Evolutionary conservation across 805 yeast genomes (phyloP).

Genomic region (Kluyveromyces starmeri): DNA sequence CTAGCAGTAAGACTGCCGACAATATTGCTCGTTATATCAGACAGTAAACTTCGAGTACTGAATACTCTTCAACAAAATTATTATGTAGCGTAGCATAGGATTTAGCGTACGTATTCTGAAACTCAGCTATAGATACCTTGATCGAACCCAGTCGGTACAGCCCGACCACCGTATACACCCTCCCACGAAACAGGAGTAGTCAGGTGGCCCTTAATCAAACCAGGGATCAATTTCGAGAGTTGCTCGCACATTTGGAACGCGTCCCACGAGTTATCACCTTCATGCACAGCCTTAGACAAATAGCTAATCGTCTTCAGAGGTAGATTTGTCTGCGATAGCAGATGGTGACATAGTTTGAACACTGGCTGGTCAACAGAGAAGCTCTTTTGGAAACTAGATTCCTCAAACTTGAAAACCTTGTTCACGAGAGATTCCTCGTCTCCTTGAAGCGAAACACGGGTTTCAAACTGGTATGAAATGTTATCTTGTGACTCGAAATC

Average conservation of each 20-base stretch:
- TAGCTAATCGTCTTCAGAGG: conserved; percentile 28
- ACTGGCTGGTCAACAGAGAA: conserved; percentile 23
- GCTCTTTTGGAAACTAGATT: conserved; percentile 20
- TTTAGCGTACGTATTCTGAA: no score
- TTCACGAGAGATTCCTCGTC: conserved; percentile 12
- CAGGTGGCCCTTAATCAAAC: conserved; percentile 28
- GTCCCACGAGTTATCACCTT: conserved; percentile 80
- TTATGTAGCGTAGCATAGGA: no score
- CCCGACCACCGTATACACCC: conserved; percentile 73
- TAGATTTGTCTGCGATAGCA: conserved; percentile 13
- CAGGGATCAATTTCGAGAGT: conserved; percentile 19
- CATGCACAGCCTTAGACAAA: conserved; percentile 62
- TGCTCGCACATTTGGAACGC: conserved; percentile 33
- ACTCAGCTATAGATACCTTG: conserved; percentile 50
- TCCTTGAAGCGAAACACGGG: conserved; percentile 14
- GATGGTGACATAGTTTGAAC: conserved; percentile 23
- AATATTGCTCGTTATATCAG: conserved; percentile 60
- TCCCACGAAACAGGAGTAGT: conserved; percentile 69
- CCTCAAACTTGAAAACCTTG: conserved; percentile 16
- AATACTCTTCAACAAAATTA: background rate
- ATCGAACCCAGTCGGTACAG: conserved; percentile 60
- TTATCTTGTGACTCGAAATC: conserved; percentile 17
- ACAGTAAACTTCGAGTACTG: conserved; percentile 23
- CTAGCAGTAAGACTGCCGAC: conserved; percentile 62
- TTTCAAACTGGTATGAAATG: conserved; percentile 16